Conservation (phyloP, 306 rosid species). For the Fragaria vesca region DNA sequence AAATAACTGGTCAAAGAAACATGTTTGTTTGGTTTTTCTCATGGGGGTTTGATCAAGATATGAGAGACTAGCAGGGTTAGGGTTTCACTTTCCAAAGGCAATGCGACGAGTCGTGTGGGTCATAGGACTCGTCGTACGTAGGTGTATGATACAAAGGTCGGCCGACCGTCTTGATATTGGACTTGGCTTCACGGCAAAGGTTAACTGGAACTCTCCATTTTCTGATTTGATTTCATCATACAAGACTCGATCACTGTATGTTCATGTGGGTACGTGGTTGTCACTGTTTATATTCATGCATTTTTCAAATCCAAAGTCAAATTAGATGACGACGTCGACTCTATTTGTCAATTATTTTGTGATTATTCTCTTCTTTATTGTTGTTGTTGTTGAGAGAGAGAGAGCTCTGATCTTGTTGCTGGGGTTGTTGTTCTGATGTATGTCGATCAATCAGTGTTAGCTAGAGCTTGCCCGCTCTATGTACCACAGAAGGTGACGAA, state of each 20-base stretch:
- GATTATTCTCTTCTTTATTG: not conserved
- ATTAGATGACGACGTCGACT: not conserved
- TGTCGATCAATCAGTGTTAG: not conserved
- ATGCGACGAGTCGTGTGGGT: not conserved
- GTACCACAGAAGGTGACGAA: not conserved
- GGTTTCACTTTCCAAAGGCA: not conserved
- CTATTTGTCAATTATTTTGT: not conserved
- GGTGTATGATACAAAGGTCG: not conserved
- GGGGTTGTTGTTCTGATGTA: not conserved
- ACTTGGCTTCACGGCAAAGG: slow-evolving; percentile 7
- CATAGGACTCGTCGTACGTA: not conserved
- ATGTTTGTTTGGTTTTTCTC: not conserved
- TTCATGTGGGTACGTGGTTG: too few relatives aligned
- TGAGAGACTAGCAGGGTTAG: not conserved
- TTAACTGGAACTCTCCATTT: not conserved
- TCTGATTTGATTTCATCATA: not conserved
- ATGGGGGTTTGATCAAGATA: not conserved
- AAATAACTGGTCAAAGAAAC: not conserved
- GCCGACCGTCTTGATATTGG: not conserved
- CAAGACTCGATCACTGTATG: too few relatives aligned
- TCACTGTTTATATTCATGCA: not conserved
- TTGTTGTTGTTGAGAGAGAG: not conserved
- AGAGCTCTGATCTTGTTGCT: not conserved
- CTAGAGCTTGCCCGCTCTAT: not conserved
- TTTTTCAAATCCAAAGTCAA: not conserved